Base-by-base conservation (phyloP, 1,284 basidiomycete species). In the Irpex lacteus region DNA sequence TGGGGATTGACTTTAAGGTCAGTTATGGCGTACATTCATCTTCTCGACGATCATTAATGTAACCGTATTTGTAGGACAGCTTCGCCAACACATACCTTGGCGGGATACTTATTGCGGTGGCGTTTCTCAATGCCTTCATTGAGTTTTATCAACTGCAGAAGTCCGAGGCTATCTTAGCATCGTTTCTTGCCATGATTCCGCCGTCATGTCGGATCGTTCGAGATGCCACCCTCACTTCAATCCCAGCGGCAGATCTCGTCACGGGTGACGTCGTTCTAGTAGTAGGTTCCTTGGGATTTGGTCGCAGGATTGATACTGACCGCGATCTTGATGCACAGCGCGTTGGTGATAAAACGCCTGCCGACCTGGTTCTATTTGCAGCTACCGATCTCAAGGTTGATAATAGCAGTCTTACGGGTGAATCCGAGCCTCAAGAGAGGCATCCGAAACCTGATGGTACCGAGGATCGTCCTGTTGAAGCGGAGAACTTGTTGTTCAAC, bases 81-180 rank as follows among this genome's bases (percentile, higher is more conserved):
- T 87, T 88, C 68, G 76, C 80, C 63, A 89, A 89, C 69, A 87
- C 86, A 0, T 90, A 89, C 74, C 82, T 89, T 19, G 87, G 88
- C 26, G 87, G 83, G 21, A 89, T 90, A 69, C 77, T 90, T 65
- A 88, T 89, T 63, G 78, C 77, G n/a, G 88, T 89, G 19, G 87
- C 87, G 6, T 88, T 90, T 73, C 74, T 89, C 63, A 90, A 89
- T 67, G 88, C 87, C 5, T 82, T 83, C 67, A 88, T 89, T 71
- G 87, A 89, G 73, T 90, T 86, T 72, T 88, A 87, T 74, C 87
- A 89, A 76, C 80, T 87, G 40, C 86, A 89, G 75, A 88, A 88
- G 71, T 87, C 87, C 11, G 87, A 89, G 71, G 86, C 87, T 44
- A 89, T 90, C 68, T 77, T 90, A 4, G 86, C 87, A 1, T 87